Evolutionary conservation across 345 rosid species (phyloP), one percentile per base, ranked within the genome.

Genomic region (Citrus unshiu): DNA sequence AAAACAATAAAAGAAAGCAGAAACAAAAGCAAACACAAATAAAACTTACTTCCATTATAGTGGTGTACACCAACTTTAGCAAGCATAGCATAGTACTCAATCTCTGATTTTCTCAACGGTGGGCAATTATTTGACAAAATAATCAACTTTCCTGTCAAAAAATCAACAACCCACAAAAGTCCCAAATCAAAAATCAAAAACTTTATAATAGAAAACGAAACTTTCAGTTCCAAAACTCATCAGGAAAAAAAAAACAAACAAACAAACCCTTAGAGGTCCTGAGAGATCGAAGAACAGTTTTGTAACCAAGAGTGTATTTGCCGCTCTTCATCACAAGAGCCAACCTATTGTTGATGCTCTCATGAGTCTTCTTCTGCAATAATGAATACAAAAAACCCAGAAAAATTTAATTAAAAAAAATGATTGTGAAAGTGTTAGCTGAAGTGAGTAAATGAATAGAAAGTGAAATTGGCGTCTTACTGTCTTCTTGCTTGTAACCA

Each of bases 1-100:
- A n/a, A 16, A 59, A 9, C 24, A 51, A 24, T 13, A 18, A 51
- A 51, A 46, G 51, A 46, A 39, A 46, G 6, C 6, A 35, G 24
- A 7, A 61, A 51, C 35, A 37, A 40, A 29, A 76, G 13, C 7
- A 13, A 61, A 61, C 7, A 4, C 51, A 12, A 46, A 13, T 46
- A 30, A 21, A 57, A 85, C 95, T 78, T 79, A 92, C 95, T 92
- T 76, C 97, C 97, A 66, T 91, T 92, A 77, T 89, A 92, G 81
- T 91, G 97, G 82, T 92, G 97, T 25, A 92, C 93, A 24, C 95
- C 93, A 85, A 92, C 88, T 83, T 91, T 91, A 1, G 93, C 84
- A 35, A 92, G 88, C 97, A 92, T 91, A 2, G 97, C 97, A 83
- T 92, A 91, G 75, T 92, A 92, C 76, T 92, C 93, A 14, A 92